phyloP scores from a whole-genome alignment of 768 basidiomycete species.

The Bullera alba region DNA sequence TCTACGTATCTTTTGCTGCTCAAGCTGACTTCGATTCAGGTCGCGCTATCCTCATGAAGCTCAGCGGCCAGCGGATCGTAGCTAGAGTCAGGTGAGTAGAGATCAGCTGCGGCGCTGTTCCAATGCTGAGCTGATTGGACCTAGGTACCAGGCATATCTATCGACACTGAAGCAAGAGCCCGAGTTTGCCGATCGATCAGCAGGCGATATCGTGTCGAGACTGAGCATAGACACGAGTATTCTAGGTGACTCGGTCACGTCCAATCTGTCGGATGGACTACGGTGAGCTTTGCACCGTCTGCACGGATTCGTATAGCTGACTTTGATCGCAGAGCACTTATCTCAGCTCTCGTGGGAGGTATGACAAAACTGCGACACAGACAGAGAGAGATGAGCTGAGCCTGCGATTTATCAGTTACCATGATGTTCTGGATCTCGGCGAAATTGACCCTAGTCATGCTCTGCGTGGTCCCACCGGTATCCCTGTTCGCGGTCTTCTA shows the following conservation, averaged over 20 bases:
- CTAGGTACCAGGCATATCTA: slow-evolving; percentile 66
- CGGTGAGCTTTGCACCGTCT: slow-evolving; percentile 35
- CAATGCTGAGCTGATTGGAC: neutral
- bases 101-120: neutral
- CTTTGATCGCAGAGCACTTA: slow-evolving; percentile 61
- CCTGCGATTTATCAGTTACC: slow-evolving; percentile 55
- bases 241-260: slow-evolving; percentile 62
- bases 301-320: neutral
- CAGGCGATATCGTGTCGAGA: slow-evolving; percentile 87
- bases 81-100: slow-evolving; percentile 51
- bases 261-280: slow-evolving; percentile 52
- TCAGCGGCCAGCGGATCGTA: slow-evolving; percentile 86
- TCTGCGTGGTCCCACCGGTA: slow-evolving; percentile 73
- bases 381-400: neutral
- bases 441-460: slow-evolving; percentile 81
- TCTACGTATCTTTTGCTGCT: neutral
- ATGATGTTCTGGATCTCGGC: slow-evolving; percentile 84
- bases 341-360: slow-evolving; percentile 93
- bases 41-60: slow-evolving; percentile 58
- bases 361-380: neutral
- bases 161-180: slow-evolving; percentile 85
- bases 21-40: slow-evolving; percentile 8
- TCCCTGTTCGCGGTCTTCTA: slow-evolving; percentile 65
- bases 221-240: slow-evolving; percentile 86
- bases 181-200: slow-evolving; percentile 83